Conservation (phyloP, 148 eudicot genomes). For the Nepenthes mirabilis region DNA sequence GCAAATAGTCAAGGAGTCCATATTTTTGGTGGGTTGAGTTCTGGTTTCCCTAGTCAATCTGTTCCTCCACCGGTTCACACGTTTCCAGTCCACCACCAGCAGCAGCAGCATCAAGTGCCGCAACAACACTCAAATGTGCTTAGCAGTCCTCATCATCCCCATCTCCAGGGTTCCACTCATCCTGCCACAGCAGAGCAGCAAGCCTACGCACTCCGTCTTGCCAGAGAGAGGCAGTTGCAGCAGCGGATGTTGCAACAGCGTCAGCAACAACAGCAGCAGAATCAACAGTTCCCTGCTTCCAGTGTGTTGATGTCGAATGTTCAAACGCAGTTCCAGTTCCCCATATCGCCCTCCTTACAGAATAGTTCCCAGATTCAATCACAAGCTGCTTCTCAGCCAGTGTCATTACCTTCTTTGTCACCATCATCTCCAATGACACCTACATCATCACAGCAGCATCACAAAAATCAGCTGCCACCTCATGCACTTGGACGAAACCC, state of each 20-base stretch:
- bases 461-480: conserved; percentile 37
- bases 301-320: conserved; percentile 38
- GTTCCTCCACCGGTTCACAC: conserved; percentile 36
- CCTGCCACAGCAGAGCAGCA: conserved; percentile 43
- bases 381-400: conserved; percentile 43
- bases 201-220: conserved; percentile 44
- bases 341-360: conserved; percentile 45
- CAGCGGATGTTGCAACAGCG: conserved; percentile 21
- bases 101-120: conserved; percentile 41
- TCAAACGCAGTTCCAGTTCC: conserved; percentile 39
- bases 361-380: conserved; percentile 42
- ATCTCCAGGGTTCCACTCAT: conserved; percentile 49
- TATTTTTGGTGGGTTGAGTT: conserved; percentile 32
- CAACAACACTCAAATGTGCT: conserved; percentile 49
- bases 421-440: conserved; percentile 32
- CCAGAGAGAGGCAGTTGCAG: conserved; percentile 60
- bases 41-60: conserved; percentile 42
- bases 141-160: conserved; percentile 39
- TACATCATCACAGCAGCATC: conserved; percentile 37
- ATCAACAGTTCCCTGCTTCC: conserved; percentile 38
- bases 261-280: conserved; percentile 48
- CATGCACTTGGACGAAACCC: conserved; percentile 41
- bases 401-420: conserved; percentile 25
- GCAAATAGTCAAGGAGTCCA: conserved; percentile 41
- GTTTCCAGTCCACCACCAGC: conserved; percentile 39